These are phyloP conservation scores for Exophiala oligosperma DNA, from an alignment of 2,329 filamentous ascomycete species.

Conservation along the genomic window DNA sequence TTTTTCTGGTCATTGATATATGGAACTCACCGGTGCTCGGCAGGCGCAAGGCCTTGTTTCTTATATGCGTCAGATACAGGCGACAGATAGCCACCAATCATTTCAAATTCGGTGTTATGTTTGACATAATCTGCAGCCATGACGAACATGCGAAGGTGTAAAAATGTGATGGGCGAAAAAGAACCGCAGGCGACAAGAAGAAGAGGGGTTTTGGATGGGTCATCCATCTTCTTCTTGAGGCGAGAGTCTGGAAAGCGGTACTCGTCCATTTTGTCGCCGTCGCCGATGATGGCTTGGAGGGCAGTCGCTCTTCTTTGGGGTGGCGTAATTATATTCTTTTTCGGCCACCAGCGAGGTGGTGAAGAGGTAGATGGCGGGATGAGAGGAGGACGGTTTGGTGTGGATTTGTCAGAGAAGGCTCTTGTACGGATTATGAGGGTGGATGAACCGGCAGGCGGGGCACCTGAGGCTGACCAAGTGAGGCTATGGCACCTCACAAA, in stretches of 20 bases:
- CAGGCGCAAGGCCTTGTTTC: slow-evolving; percentile 74
- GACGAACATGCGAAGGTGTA: slow-evolving; percentile 84
- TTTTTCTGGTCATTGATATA: not conserved
- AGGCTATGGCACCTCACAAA: not conserved
- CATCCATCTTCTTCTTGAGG: slow-evolving; percentile 47
- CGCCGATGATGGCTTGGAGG: slow-evolving; percentile 25
- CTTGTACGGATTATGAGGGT: slow-evolving; percentile 3
- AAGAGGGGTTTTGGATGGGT: slow-evolving; percentile 49
- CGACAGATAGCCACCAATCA: slow-evolving; percentile 81
- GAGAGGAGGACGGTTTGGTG: slow-evolving; percentile 6
- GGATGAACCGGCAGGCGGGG: slow-evolving; percentile 16
- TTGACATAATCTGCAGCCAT: slow-evolving; percentile 80
- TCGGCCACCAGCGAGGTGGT: not conserved
- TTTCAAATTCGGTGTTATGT: slow-evolving; percentile 75
- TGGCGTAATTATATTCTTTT: not conserved
- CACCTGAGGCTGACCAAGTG: slow-evolving; percentile 3
- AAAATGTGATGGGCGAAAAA: slow-evolving; percentile 73
- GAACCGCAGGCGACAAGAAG: slow-evolving; percentile 54
- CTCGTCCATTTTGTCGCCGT: slow-evolving; percentile 34
- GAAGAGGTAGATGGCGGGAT: slow-evolving; percentile 6
- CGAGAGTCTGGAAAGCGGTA: slow-evolving; percentile 48
- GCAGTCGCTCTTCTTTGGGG: slow-evolving; percentile 18
- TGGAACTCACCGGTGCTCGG: slow-evolving; percentile 60
- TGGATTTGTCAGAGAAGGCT: slow-evolving; percentile 20
- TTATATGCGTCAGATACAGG: slow-evolving; percentile 77